Conservation (phyloP, 208 protist genomes). For the Acanthamoeba culbertsoni region DNA sequence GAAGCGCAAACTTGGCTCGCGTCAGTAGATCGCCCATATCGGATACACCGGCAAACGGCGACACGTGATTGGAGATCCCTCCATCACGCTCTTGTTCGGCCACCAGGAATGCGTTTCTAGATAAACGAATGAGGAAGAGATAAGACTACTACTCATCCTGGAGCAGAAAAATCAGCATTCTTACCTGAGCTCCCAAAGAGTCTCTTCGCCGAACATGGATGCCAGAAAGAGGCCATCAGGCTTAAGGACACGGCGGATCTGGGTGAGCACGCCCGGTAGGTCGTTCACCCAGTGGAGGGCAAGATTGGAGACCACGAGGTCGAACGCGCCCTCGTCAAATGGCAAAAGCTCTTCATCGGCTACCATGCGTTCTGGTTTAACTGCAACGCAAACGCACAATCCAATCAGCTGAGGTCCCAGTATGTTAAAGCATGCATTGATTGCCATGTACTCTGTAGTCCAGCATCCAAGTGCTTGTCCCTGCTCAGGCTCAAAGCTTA, state of each 20-base stretch:
- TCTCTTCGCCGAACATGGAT: conserved; percentile 54
- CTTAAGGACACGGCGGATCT: conserved; percentile 27
- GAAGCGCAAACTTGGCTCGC: background rate
- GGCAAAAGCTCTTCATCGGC: conserved; percentile 24
- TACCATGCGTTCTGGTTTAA: background rate
- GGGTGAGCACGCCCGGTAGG: conserved; percentile 40
- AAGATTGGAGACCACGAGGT: conserved; percentile 56
- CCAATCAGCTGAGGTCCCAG: background rate
- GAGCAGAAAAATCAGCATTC: background rate
- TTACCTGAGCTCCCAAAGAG: conserved; percentile 44
- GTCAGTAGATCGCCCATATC: conserved; percentile 49
- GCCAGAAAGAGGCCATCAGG: conserved; percentile 55
- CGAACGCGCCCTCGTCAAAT: conserved; percentile 25
- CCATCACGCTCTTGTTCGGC: conserved; percentile 56
- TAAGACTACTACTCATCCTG: background rate
- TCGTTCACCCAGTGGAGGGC: conserved; percentile 62
- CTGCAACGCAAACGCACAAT: background rate
- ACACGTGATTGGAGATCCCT: conserved; percentile 37
- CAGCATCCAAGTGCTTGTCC: background rate
- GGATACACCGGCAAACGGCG: conserved; percentile 36
- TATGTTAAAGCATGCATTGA: background rate
- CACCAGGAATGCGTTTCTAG: conserved; percentile 52
- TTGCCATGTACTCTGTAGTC: background rate
- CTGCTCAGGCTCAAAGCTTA: background rate
- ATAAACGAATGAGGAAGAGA: background rate